These are phyloP conservation scores for Penicillium sclerotiorum DNA, from an alignment of 2,329 filamentous ascomycete species.

Conservation along the genomic window DNA sequence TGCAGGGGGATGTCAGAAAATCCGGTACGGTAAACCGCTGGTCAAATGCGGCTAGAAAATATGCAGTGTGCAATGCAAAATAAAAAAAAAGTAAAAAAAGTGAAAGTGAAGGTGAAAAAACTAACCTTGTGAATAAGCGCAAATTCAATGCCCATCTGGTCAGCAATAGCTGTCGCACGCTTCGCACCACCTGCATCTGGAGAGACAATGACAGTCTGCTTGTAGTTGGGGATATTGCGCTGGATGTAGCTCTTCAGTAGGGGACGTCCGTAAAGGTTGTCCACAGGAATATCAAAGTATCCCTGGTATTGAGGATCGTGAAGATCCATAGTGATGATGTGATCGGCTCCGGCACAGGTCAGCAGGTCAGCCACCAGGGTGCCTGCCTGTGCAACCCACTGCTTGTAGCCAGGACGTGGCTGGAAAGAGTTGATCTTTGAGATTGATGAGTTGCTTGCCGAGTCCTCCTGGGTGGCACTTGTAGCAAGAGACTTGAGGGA, in stretches of 20 bases:
- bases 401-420: constrained; percentile 90
- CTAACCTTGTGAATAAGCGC: constrained; percentile 95
- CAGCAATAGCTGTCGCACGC: constrained; percentile 91
- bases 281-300: constrained; percentile 97
- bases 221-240: constrained; percentile 80
- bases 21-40: too few relatives aligned
- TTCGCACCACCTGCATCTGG: constrained; percentile 97
- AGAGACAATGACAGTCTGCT: constrained; percentile 87
- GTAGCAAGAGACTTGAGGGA: constrained; percentile 38
- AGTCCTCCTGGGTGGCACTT: constrained; percentile 65
- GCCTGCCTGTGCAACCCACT: constrained; percentile 97
- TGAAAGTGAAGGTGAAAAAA: constrained; percentile 11
- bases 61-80: constrained; percentile 3
- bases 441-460: constrained; percentile 57
- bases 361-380: constrained; percentile 92
- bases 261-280: constrained; percentile 80
- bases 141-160: constrained; percentile 90
- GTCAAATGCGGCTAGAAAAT: background rate
- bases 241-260: constrained; percentile 68
- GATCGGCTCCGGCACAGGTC: constrained; percentile 93
- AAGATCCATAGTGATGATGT: constrained; percentile 96
- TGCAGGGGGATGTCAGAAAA: constrained; percentile 42
- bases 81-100: constrained; percentile 17
- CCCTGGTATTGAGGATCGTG: constrained; percentile 97
- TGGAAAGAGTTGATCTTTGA: constrained; percentile 66